Evolutionary conservation across 805 yeast genomes (phyloP), one percentile per base, ranked within the genome.

Genomic region (Myxozyma nipponensis): DNA sequence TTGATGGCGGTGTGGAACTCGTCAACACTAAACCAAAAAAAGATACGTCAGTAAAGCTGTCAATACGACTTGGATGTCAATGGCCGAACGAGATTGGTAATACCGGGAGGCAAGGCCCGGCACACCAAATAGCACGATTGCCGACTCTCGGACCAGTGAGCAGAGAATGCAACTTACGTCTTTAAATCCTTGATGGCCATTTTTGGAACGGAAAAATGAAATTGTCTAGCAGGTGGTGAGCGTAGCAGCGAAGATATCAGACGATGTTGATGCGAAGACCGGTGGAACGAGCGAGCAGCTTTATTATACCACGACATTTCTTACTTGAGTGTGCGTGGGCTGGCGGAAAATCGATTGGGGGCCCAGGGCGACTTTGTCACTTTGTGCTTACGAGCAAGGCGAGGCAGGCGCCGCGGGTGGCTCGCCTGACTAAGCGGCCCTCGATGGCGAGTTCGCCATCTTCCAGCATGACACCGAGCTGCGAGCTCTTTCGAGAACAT

Each of bases 1-100:
- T 70, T 62, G 65, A 84, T 77, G 59, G 82, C 84, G 52, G 75
- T 73, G 47, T 78, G 72, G 77, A 90, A 91, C 69, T 89, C 90
- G 41, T 56, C 69, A 53, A 73, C 68, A 49, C 58, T 54, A 28
- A 7, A n/a, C n/a, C n/a, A n/a, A n/a, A n/a, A n/a, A n/a, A n/a
- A n/a, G n/a, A n/a, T n/a, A n/a, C n/a, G n/a, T n/a, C n/a, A n/a
- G 32, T 19, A 10, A 17, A 15, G 4, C 24, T 10, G 37, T 5
- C 17, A 13, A 15, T 18, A 17, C 3, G 24, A 18, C 9, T 6
- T 9, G 23, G 13, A 5, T 9, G 6, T 19, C 18, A 7, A 24
- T 9, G 36, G 21, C 36, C 21, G n/a, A 26, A 28, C 5, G 15
- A 9, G 21, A n/a, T 13, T 5, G 22, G 25, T 23, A 4, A 4